phyloP scores from a whole-genome alignment of 768 basidiomycete species.

The Amanita muscaria region DNA sequence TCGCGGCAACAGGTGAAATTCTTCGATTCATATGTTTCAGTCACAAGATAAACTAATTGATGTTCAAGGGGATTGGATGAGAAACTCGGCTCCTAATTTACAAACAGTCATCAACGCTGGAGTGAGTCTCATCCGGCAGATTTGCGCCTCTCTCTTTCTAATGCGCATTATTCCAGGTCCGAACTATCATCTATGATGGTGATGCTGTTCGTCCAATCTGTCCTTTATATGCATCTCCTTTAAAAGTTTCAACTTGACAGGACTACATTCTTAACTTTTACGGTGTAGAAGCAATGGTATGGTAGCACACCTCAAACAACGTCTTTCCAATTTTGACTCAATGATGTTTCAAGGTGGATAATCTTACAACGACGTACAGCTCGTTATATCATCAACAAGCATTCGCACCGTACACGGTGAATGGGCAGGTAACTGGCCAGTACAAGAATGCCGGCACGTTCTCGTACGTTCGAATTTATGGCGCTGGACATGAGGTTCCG shows the following conservation, averaged over 20 bases:
- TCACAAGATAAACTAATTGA: neutral
- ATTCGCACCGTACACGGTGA: slow-evolving; percentile 41
- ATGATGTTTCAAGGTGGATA: slow-evolving; percentile 34
- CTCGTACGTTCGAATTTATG: slow-evolving; percentile 45
- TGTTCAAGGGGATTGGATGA: slow-evolving; percentile 50
- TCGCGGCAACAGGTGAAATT: slow-evolving; percentile 33
- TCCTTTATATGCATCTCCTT: neutral
- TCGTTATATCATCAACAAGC: slow-evolving; percentile 30
- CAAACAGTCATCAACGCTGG: slow-evolving; percentile 54
- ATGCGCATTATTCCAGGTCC: slow-evolving; percentile 16
- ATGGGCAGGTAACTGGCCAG: slow-evolving; percentile 39
- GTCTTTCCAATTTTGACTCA: too few species aligned
- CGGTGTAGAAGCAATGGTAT: slow-evolving; percentile 51
- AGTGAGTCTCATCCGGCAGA: slow-evolving; percentile 20
- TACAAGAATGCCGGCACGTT: slow-evolving; percentile 52
- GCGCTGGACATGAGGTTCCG: slow-evolving; percentile 40
- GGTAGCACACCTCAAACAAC: neutral
- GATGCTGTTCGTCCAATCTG: slow-evolving; percentile 36
- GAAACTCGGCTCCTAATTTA: slow-evolving; percentile 35
- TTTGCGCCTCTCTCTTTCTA: neutral
- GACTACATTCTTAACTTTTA: slow-evolving; percentile 47
- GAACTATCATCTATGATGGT: slow-evolving; percentile 47
- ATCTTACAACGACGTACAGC: slow-evolving; percentile 38
- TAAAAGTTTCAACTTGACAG: slow-evolving; percentile 14
- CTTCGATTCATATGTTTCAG: neutral